A percentile compares a stretch with the other conserved stretches of the same genome.
phyloP scores from a whole-genome alignment of 1,139 yeast genomes.

The Geotrichum reessii region DNA sequence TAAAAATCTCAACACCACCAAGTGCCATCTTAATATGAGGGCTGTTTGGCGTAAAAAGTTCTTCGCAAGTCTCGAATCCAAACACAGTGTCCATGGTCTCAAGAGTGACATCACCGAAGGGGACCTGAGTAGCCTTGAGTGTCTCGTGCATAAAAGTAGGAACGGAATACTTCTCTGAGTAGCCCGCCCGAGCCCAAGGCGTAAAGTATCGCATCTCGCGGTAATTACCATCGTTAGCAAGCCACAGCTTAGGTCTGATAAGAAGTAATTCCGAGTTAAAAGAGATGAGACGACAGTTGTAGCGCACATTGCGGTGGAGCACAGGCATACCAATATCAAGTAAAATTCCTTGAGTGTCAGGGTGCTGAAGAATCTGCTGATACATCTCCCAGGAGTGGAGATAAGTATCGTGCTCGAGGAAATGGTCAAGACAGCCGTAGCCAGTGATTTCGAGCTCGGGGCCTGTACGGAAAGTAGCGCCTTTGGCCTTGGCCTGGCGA shows the following conservation, averaged over 20 bases:
- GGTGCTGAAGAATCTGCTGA: slow-evolving; percentile 60
- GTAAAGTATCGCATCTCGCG: slow-evolving; percentile 96
- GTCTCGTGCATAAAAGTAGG: slow-evolving; percentile 60
- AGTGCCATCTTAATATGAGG: slow-evolving; percentile 90
- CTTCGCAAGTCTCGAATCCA: slow-evolving; percentile 98
- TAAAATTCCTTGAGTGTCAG: slow-evolving; percentile 66
- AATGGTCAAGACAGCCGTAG: slow-evolving; percentile 89
- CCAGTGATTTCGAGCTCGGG: slow-evolving; percentile 95
- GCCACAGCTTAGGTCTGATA: slow-evolving; percentile 85
- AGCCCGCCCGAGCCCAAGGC: slow-evolving; percentile 80
- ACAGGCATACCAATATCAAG: slow-evolving; percentile 95
- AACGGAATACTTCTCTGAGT: slow-evolving; percentile 63
- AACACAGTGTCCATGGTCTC: slow-evolving; percentile 78
- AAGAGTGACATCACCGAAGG: slow-evolving; percentile 85
- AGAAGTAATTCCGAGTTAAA: slow-evolving; percentile 71
- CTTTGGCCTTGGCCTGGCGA: slow-evolving; percentile 61
- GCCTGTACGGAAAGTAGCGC: slow-evolving; percentile 85
- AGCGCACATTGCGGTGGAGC: slow-evolving; percentile 77
- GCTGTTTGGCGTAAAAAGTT: slow-evolving; percentile 88
- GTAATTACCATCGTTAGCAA: slow-evolving; percentile 96
- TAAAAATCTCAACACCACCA: slow-evolving; percentile 93
- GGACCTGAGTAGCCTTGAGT: slow-evolving; percentile 47
- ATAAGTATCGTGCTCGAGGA: slow-evolving; percentile 80
- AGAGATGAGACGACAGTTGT: slow-evolving; percentile 84
- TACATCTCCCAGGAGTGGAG: slow-evolving; percentile 94